A percentile compares a stretch with the other conserved stretches of the same genome.
These are phyloP conservation scores for Maudiozyma bulderi DNA, from an alignment of 805 yeast species.

Conservation along the genomic window DNA sequence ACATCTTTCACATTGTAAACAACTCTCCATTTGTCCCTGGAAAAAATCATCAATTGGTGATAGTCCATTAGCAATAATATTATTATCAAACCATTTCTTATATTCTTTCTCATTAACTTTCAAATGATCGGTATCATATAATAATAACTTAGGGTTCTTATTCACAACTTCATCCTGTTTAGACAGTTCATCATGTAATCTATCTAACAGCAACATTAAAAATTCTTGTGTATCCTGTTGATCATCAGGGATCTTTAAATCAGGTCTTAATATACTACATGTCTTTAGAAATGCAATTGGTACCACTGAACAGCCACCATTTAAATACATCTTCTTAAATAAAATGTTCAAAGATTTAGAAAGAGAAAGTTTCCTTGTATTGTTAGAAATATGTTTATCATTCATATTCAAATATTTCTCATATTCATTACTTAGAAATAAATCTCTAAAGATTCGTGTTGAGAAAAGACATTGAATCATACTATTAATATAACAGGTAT, in stretches of 20 bases:
- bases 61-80: conserved; percentile 46
- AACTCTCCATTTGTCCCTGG: conserved; percentile 66
- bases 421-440: conserved; percentile 40
- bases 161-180: conserved; percentile 30
- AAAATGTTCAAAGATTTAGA: conserved; percentile 45
- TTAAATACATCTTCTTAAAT: conserved; percentile 46
- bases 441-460: conserved; percentile 36
- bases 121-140: conserved; percentile 24
- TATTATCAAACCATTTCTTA: conserved; percentile 48
- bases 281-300: conserved; percentile 54
- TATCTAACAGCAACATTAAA: conserved; percentile 53
- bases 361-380: conserved; percentile 3
- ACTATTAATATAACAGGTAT: conserved; percentile 69
- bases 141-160: conserved; percentile 32
- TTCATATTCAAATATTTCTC: conserved; percentile 28
- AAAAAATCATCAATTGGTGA: conserved; percentile 59
- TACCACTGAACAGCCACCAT: conserved; percentile 53
- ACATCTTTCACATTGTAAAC: conserved; percentile 55
- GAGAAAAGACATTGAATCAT: conserved; percentile 64
- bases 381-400: conserved; percentile 15
- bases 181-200: conserved; percentile 57
- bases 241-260: conserved; percentile 57
- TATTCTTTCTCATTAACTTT: conserved; percentile 39
- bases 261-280: conserved; percentile 49
- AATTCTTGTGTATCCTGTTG: conserved; percentile 82